These are phyloP conservation scores for Ampelomyces quisqualis DNA, from an alignment of 2,329 filamentous ascomycete species.

Conservation along the genomic window DNA sequence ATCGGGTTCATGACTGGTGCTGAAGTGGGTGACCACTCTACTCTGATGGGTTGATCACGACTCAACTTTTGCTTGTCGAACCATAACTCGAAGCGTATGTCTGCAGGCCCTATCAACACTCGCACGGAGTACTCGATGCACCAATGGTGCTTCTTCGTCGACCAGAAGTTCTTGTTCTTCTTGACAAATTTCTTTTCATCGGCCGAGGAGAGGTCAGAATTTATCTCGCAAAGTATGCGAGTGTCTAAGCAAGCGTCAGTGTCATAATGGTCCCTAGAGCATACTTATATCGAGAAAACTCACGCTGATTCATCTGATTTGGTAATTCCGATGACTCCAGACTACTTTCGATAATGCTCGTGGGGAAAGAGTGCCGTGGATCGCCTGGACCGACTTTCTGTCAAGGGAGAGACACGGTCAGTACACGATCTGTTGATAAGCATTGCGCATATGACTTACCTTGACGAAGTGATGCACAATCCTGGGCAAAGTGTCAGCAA, in stretches of 20 bases:
- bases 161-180: constrained; percentile 43
- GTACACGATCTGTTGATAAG: too few species aligned
- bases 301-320: constrained; percentile 31
- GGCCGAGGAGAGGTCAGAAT: constrained; percentile 33
- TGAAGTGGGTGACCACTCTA: constrained; percentile 35
- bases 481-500: too few species aligned
- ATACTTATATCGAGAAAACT: neutral
- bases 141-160: constrained; percentile 34
- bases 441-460: too few species aligned
- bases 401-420: too few species aligned
- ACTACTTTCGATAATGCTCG: constrained; percentile 32
- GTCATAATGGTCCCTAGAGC: neutral
- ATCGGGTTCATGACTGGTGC: neutral
- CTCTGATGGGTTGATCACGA: constrained; percentile 38
- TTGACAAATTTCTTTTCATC: constrained; percentile 39
- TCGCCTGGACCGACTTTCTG: constrained; percentile 36
- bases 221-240: constrained; percentile 41
- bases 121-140: constrained; percentile 41
- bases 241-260: constrained; percentile 19
- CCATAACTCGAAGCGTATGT: constrained; percentile 45
- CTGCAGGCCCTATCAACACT: constrained; percentile 44
- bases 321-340: constrained; percentile 28
- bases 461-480: too few species aligned
- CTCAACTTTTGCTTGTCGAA: constrained; percentile 40
- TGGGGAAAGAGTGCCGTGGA: constrained; percentile 36